Conservation (phyloP, 208 protist species). For the Leishmania guyanensis region DNA sequence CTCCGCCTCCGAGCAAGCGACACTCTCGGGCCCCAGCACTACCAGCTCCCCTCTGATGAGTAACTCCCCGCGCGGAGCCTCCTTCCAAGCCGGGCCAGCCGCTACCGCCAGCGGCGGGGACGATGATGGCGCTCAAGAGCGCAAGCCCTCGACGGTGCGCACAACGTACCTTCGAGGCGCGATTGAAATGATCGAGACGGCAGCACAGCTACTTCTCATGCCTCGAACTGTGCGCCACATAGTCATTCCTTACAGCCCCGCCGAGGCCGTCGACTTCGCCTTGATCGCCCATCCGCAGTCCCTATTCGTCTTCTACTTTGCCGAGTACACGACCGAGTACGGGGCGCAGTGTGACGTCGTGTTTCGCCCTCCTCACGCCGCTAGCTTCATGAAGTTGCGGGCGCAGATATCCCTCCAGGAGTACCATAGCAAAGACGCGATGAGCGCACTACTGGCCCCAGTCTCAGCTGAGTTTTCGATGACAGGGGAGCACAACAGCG, state of each 20-base stretch:
- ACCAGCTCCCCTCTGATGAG: constrained; percentile 16
- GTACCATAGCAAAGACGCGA: constrained; percentile 49
- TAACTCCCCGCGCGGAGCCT: constrained; percentile 3
- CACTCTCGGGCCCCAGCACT: neutral
- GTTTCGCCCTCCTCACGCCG: constrained; percentile 60
- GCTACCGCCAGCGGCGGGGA: constrained; percentile 5
- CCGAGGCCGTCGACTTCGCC: constrained; percentile 81
- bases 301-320: constrained; percentile 91
- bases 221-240: constrained; percentile 34
- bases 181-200: constrained; percentile 78
- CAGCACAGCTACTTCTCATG: constrained; percentile 56
- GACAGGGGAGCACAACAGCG: neutral
- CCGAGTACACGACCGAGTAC: constrained; percentile 75
- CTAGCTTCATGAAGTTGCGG: constrained; percentile 59
- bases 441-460: constrained; percentile 18
- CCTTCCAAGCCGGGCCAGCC: neutral
- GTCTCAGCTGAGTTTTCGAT: constrained; percentile 18
- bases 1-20: constrained; percentile 12
- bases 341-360: constrained; percentile 70
- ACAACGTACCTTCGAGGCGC: constrained; percentile 64
- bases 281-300: constrained; percentile 64
- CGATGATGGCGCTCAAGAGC: constrained; percentile 22
- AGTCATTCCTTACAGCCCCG: constrained; percentile 68
- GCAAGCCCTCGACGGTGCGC: constrained; percentile 40
- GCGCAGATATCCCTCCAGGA: constrained; percentile 63